A percentile compares a stretch with the other conserved stretches of the same genome.
phyloP scores from a whole-genome alignment of 495 filamentous ascomycete genomes.

The Lasiosphaeria ovina region DNA sequence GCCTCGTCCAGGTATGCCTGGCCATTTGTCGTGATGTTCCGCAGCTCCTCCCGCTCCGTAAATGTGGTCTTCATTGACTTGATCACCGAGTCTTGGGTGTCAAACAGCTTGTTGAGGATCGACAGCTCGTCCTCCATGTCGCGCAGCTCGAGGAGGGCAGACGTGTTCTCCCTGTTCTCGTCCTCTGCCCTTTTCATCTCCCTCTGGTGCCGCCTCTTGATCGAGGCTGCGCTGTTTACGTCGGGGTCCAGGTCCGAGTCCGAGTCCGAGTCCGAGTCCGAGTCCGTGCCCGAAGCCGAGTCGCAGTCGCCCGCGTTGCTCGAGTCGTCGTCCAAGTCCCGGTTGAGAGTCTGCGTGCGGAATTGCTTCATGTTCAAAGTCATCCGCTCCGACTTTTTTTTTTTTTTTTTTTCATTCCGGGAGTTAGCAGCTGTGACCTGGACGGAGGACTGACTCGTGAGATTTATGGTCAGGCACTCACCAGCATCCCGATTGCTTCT shows the following conservation, averaged over 20 bases:
- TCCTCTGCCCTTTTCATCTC: conserved; percentile 50
- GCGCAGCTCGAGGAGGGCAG: conserved; percentile 61
- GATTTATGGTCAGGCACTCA: conserved; percentile 22
- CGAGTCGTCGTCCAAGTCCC: conserved; percentile 44
- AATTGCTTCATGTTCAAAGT: conserved; percentile 64
- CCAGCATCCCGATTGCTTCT: conserved; percentile 63
- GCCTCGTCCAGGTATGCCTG: conserved; percentile 51
- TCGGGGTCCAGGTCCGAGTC: conserved; percentile 48
- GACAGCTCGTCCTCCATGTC: conserved; percentile 67
- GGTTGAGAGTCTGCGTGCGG: conserved; percentile 47
- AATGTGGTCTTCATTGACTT: conserved; percentile 47
- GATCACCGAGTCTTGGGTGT: conserved; percentile 53
- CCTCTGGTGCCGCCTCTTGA: conserved; percentile 50
- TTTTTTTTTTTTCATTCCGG: too few species aligned
- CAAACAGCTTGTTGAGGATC: conserved; percentile 57
- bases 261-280: conserved; percentile 29
- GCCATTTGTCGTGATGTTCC: conserved; percentile 36
- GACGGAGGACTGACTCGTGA: background rate
- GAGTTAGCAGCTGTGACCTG: background rate
- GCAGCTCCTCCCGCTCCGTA: conserved; percentile 28
- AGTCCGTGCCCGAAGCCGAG: background rate
- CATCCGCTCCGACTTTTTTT: conserved; percentile 56
- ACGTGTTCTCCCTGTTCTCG: conserved; percentile 61
- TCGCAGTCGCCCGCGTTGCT: background rate
- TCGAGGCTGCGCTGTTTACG: conserved; percentile 41